A percentile compares a stretch with the other conserved stretches of the same genome.
Evolutionary conservation across 2,329 filamentous ascomycete species (phyloP).

Genomic region (Alternaria burnsii): DNA sequence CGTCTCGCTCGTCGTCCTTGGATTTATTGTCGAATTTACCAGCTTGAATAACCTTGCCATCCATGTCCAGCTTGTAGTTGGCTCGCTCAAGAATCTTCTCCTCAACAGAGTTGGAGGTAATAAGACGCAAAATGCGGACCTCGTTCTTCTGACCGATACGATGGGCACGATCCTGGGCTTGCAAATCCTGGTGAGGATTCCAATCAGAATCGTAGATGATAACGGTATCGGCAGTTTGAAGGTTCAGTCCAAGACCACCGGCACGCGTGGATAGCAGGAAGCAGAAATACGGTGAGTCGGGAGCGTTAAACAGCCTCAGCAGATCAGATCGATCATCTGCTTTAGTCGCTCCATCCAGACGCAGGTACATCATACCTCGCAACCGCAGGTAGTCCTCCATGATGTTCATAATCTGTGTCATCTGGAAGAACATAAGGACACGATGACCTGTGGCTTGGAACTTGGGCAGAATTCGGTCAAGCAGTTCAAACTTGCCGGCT

Average conservation of each 20-base stretch:
- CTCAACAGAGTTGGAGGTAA: slow-evolving; percentile 96
- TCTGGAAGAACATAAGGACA: slow-evolving; percentile 99
- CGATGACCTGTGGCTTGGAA: slow-evolving; percentile 91
- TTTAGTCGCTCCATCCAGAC: slow-evolving; percentile 95
- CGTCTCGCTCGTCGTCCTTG: slow-evolving; percentile 96
- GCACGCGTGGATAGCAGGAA: slow-evolving; percentile 98
- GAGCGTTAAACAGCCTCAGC: slow-evolving; percentile 86
- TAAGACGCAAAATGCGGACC: slow-evolving; percentile 92
- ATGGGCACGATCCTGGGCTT: slow-evolving; percentile 99
- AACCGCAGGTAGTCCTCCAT: slow-evolving; percentile 98
- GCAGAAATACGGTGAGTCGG: slow-evolving; percentile 92
- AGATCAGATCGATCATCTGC: slow-evolving; percentile 95
- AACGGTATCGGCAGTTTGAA: slow-evolving; percentile 98
- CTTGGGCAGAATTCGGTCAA: slow-evolving; percentile 92
- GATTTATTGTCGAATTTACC: slow-evolving; percentile 99
- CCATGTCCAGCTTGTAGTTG: slow-evolving; percentile 98
- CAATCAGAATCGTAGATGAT: slow-evolving; percentile 99
- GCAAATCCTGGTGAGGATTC: slow-evolving; percentile 99
- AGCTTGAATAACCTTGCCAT: slow-evolving; percentile 98
- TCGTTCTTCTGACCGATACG: slow-evolving; percentile 99
- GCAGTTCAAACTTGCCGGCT: slow-evolving; percentile 93
- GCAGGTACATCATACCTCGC: slow-evolving; percentile 83
- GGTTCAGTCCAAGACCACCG: slow-evolving; percentile 94
- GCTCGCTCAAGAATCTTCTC: slow-evolving; percentile 98
- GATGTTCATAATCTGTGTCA: slow-evolving; percentile 99